Base-by-base conservation (phyloP, 1,284 basidiomycete genomes). In the Cystobasidiaceae sp. region DNA sequence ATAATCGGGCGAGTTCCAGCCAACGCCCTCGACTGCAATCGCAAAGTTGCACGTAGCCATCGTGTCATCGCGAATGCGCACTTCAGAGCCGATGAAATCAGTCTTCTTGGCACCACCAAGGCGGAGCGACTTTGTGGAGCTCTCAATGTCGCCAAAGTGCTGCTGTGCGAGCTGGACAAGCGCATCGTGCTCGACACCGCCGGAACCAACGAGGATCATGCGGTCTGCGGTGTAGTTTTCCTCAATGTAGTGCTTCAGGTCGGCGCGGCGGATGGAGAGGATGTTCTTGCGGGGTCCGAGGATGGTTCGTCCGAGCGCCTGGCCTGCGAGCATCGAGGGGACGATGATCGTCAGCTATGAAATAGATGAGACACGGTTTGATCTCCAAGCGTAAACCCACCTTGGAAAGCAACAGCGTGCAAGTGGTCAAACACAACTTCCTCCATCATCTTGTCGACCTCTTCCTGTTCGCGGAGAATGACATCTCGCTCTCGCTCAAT, bases 401-500 rank as follows among this genome's bases (percentile, higher is more conserved):
- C 85, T 80, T 93, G 89, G 85, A 93, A 99, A 68, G 96, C 96
- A 71, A 97, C 86, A 57, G 93, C 83, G 79, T 99, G 94, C 69
- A 99, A 80, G 78, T 98, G 94, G 81, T 98, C 94, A 75, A 98
- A 98, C 21, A 98, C 92, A 74, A 98, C 94, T 79, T 98, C 94
- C 81, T 97, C 93, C 67, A 89, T 80, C 81, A 96, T 92, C 82
- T 97, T 97, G 80, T 97, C 93, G 48, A 98, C 96, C 81, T 98
- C 96, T 81, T 97, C 90, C 81, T 97, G 93, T 79, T 99, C 96
- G 70, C 96, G 84, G 66, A 98, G 80, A 73, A 98, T 98, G 66
- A 98, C 94, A 77, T 96, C 92, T 54, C 94, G 85, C 81, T 98
- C 96, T 71, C 93, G 83, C 81, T 98, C 94, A 73, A 99, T 87